Evolutionary conservation across 352 stramenopile genomes (phyloP).

Genomic region (Saprolegnia diclina): DNA sequence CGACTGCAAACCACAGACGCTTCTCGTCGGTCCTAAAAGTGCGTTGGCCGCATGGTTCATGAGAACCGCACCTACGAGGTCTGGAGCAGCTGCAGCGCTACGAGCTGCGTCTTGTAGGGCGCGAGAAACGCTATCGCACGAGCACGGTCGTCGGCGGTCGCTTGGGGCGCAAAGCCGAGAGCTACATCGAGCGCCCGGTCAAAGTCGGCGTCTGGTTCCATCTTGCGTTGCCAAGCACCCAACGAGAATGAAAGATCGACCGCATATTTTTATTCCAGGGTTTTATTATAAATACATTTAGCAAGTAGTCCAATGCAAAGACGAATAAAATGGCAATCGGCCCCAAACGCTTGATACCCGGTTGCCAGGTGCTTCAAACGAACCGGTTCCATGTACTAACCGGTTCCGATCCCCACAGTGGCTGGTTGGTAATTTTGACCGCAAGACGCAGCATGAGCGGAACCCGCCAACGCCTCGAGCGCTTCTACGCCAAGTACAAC

Average conservation of each 20-base stretch:
- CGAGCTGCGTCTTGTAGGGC: constrained; percentile 20
- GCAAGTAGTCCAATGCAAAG: neutral
- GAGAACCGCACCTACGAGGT: neutral
- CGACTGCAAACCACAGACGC: constrained; percentile 24
- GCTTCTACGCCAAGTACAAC: constrained; percentile 85
- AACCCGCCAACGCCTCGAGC: constrained; percentile 42
- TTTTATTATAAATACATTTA: neutral
- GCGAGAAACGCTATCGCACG: constrained; percentile 10
- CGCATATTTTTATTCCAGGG: neutral
- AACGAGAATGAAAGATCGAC: constrained; percentile 5
- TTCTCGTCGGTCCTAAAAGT: constrained; percentile 21
- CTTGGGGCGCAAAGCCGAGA: constrained; percentile 15
- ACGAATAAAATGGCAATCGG: too few relatives aligned
- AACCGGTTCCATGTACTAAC: neutral
- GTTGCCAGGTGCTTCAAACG: too few relatives aligned
- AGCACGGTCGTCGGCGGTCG: constrained; percentile 14
- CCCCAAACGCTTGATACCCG: too few relatives aligned
- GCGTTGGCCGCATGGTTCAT: neutral
- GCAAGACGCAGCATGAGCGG: constrained; percentile 10
- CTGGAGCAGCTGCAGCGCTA: constrained; percentile 19
- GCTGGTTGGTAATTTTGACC: neutral
- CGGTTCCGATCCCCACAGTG: neutral
- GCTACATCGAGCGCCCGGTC: constrained; percentile 19
- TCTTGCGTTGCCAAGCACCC: neutral
- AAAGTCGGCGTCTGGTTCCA: constrained; percentile 5